phyloP scores from a whole-genome alignment of 768 basidiomycete genomes.

The Termitomyces sp. region DNA sequence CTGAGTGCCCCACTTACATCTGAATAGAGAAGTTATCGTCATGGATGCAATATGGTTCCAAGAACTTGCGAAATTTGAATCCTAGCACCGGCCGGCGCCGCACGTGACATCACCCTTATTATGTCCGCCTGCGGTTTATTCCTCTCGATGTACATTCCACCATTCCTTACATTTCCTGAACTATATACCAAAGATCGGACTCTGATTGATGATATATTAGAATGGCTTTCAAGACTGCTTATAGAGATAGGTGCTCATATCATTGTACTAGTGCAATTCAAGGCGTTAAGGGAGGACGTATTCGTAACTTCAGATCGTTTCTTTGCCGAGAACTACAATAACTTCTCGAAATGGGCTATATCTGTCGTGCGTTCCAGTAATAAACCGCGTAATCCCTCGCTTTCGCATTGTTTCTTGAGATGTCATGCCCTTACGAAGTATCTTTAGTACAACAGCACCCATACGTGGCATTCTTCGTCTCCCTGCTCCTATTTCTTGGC shows the following conservation, averaged over 20 bases:
- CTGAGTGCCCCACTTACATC: too few relatives aligned
- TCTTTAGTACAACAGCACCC: constrained; percentile 14
- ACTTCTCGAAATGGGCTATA: neutral
- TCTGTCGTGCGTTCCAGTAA: neutral
- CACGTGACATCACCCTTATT: too few relatives aligned
- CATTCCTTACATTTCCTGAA: neutral
- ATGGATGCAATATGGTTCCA: too few relatives aligned
- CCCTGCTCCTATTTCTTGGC: constrained; percentile 15
- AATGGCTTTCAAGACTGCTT: neutral
- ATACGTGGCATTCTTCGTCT: constrained; percentile 9
- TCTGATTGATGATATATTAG: neutral
- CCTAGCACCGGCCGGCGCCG: too few relatives aligned
- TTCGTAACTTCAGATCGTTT: neutral
- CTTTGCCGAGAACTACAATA: neutral
- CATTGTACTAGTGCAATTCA: neutral
- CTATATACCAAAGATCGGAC: neutral
- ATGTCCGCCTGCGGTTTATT: too few relatives aligned
- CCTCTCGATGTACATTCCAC: constrained; percentile 1
- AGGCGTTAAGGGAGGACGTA: neutral
- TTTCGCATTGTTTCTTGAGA: neutral
- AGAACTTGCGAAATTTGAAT: too few relatives aligned
- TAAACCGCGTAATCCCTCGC: constrained; percentile 3
- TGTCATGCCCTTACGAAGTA: neutral
- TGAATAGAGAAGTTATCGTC: too few relatives aligned
- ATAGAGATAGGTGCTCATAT: neutral